phyloP scores from a whole-genome alignment of 495 filamentous ascomycete species.

The Penicillium simplicissimum region DNA sequence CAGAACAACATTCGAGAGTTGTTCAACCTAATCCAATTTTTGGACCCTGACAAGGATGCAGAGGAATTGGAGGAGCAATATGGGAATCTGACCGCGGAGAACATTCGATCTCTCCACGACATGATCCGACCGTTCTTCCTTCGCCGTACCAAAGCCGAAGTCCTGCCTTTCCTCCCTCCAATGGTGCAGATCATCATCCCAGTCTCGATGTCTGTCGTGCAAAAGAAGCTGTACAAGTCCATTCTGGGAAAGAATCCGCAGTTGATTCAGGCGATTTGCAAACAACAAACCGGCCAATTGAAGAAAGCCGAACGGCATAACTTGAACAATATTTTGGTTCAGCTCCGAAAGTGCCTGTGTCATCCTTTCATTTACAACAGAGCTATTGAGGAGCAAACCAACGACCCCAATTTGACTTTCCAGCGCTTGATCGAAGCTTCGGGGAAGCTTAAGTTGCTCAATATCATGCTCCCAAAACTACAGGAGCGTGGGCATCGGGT shows the following conservation, averaged over 20 bases:
- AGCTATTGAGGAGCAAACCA: constrained; percentile 78
- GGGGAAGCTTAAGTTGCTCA: constrained; percentile 82
- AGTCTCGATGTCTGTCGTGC: constrained; percentile 85
- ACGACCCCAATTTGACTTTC: constrained; percentile 54
- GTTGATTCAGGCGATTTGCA: constrained; percentile 84
- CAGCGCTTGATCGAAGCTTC: constrained; percentile 88
- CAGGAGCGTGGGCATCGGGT: constrained; percentile 87
- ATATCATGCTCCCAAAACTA: constrained; percentile 88
- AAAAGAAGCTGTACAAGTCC: constrained; percentile 92
- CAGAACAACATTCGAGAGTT: constrained; percentile 95
- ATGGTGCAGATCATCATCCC: constrained; percentile 95
- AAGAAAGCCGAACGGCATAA: constrained; percentile 71
- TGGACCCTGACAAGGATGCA: constrained; percentile 71
- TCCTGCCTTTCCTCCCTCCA: constrained; percentile 84
- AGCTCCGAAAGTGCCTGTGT: constrained; percentile 90
- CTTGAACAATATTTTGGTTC: constrained; percentile 91
- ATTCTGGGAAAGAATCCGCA: constrained; percentile 87
- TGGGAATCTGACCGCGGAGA: constrained; percentile 71
- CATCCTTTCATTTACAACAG: constrained; percentile 93
- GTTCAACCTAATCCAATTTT: constrained; percentile 93
- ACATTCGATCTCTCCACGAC: constrained; percentile 75
- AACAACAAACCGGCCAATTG: constrained; percentile 52
- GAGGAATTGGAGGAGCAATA: constrained; percentile 73
- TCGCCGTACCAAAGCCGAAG: constrained; percentile 83
- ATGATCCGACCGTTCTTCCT: constrained; percentile 83